Evolutionary conservation across 345 rosid species (phyloP).

Genomic region (Melaleuca alternifolia): DNA sequence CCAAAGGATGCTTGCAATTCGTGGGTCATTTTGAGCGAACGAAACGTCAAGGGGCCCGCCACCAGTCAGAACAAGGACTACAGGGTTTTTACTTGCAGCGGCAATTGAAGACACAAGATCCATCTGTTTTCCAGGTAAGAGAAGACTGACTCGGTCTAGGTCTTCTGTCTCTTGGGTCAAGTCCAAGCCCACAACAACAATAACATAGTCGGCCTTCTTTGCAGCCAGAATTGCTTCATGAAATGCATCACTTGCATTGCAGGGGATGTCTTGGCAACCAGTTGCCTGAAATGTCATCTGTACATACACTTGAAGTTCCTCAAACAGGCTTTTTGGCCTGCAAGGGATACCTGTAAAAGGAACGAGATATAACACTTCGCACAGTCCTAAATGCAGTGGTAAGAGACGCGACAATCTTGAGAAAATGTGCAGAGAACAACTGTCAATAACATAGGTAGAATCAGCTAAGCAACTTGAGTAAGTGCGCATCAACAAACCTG

Average conservation of each 20-base stretch:
- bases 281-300: constrained; percentile 30
- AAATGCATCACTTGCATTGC: constrained; percentile 38
- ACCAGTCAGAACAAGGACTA: constrained; percentile 83
- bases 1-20: constrained; percentile 73
- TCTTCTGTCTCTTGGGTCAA: constrained; percentile 87
- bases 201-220: constrained; percentile 46
- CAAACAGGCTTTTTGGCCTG: constrained; percentile 45
- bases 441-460: neutral
- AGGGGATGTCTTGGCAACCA: constrained; percentile 64
- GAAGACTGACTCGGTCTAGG: constrained; percentile 69
- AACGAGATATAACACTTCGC: neutral
- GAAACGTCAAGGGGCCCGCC: constrained; percentile 91
- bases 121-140: constrained; percentile 81
- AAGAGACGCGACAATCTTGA: neutral
- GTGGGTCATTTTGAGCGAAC: constrained; percentile 50
- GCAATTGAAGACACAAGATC: constrained; percentile 57
- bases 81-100: constrained; percentile 47
- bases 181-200: constrained; percentile 76
- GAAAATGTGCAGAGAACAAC: neutral
- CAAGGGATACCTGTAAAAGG: constrained; percentile 55
- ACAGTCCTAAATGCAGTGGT: neutral
- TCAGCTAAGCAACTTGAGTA: neutral
- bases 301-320: constrained; percentile 40
- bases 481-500: constrained; percentile 30
- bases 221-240: constrained; percentile 47